phyloP scores from a whole-genome alignment of 2,329 filamentous ascomycete genomes.

The Colletotrichum chlorophyti region DNA sequence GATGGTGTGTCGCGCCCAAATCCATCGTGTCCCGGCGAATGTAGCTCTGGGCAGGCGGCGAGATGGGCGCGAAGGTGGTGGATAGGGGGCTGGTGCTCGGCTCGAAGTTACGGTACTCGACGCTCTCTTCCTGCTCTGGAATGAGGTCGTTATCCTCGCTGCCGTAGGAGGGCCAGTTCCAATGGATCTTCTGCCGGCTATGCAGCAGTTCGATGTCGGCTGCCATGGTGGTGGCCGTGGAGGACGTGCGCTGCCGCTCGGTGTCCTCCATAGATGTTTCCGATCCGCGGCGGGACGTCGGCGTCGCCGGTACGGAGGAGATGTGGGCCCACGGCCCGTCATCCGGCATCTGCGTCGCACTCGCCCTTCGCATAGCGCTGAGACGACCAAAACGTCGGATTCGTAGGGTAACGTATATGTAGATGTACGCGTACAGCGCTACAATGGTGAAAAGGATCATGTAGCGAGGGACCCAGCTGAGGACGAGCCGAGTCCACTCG shows the following conservation, averaged over 20 bases:
- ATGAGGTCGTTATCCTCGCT: slow-evolving; percentile 14
- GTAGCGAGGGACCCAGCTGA: slow-evolving; percentile 79
- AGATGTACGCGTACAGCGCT: slow-evolving; percentile 71
- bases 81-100: slow-evolving; percentile 15
- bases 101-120: neutral
- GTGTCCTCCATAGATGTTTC: slow-evolving; percentile 25
- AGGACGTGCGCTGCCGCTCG: slow-evolving; percentile 18
- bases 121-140: slow-evolving; percentile 1
- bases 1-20: neutral
- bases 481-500: slow-evolving; percentile 71
- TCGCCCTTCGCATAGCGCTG: slow-evolving; percentile 15
- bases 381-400: slow-evolving; percentile 47
- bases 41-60: slow-evolving; percentile 22
- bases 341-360: slow-evolving; percentile 12
- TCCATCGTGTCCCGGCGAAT: slow-evolving; percentile 24
- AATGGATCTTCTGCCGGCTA: slow-evolving; percentile 24
- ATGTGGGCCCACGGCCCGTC: slow-evolving; percentile 13
- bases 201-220: slow-evolving; percentile 23
- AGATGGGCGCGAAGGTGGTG: slow-evolving; percentile 19
- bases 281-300: slow-evolving; percentile 31
- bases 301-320: slow-evolving; percentile 35
- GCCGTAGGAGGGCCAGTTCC: slow-evolving; percentile 29
- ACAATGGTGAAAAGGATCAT: slow-evolving; percentile 70
- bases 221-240: slow-evolving; percentile 15
- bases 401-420: slow-evolving; percentile 65